These are phyloP conservation scores for Aspergillus sergii DNA, from an alignment of 2,329 filamentous ascomycete genomes.

Conservation along the genomic window DNA sequence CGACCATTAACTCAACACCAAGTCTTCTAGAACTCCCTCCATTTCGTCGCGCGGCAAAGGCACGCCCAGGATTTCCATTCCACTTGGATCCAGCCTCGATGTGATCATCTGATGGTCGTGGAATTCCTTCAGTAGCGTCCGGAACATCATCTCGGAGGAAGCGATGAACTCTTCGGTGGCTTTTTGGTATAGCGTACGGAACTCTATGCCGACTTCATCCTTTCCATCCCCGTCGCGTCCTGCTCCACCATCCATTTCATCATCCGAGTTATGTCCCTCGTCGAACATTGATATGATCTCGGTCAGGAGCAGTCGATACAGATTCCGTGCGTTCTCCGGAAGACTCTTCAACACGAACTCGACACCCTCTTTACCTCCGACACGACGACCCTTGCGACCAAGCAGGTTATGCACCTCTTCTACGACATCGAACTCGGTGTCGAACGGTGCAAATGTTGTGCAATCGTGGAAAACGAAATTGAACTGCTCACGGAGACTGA, in stretches of 20 bases:
- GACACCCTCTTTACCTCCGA: slow-evolving; percentile 88
- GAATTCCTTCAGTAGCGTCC: slow-evolving; percentile 93
- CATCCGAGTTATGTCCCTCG: slow-evolving; percentile 52
- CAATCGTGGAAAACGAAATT: slow-evolving; percentile 91
- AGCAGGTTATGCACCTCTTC: slow-evolving; percentile 88
- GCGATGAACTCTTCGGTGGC: slow-evolving; percentile 96
- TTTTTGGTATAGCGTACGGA: slow-evolving; percentile 89
- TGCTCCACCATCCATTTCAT: slow-evolving; percentile 49
- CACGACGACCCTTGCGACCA: slow-evolving; percentile 74
- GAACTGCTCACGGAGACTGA: slow-evolving; percentile 77
- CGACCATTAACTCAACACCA: slow-evolving; percentile 43
- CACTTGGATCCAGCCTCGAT: slow-evolving; percentile 79
- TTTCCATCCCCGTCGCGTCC: slow-evolving; percentile 26
- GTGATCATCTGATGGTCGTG: slow-evolving; percentile 98
- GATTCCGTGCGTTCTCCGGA: slow-evolving; percentile 84
- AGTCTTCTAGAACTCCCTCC: slow-evolving; percentile 83
- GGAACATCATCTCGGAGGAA: slow-evolving; percentile 92
- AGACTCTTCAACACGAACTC: slow-evolving; percentile 87
- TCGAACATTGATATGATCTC: slow-evolving; percentile 76
- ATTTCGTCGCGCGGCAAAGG: slow-evolving; percentile 87
- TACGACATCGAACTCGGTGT: slow-evolving; percentile 77
- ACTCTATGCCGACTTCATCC: slow-evolving; percentile 73
- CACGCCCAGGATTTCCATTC: slow-evolving; percentile 81
- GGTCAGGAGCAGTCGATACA: slow-evolving; percentile 82
- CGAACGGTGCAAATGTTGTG: slow-evolving; percentile 81